Conservation (phyloP, 352 stramenopile species). For the Globisporangium canariense region DNA sequence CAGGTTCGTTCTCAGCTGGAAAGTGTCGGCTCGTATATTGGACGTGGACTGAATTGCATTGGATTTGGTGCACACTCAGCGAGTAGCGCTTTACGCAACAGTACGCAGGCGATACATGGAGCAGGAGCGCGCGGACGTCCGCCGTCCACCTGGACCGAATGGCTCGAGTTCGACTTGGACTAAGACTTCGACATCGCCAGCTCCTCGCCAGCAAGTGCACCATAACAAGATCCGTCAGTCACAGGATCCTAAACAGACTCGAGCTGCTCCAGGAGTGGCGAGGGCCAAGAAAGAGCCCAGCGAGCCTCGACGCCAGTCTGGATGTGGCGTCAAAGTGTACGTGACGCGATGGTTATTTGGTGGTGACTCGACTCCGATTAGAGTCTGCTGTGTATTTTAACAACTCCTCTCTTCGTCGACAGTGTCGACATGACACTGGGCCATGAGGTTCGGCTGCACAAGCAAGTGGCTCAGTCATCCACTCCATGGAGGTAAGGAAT, state of each 20-base stretch:
- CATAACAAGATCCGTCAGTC: not conserved
- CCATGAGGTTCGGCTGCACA: constrained; percentile 33
- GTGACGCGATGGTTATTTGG: not conserved
- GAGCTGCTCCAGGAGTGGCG: not conserved
- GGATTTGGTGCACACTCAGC: constrained; percentile 19
- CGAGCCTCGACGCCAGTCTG: not conserved
- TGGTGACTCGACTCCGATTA: not conserved
- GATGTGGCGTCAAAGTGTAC: constrained; percentile 23
- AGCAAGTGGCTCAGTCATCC: constrained; percentile 29
- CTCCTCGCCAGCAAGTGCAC: not conserved
- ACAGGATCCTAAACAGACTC: not conserved
- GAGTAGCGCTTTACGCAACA: constrained; percentile 40
- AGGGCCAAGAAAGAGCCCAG: not conserved
- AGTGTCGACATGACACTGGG: constrained; percentile 40
- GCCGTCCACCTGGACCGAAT: constrained; percentile 6
- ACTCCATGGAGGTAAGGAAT: constrained; percentile 48
- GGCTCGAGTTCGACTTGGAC: not conserved
- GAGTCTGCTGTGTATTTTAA: not conserved
- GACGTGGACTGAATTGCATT: too few species aligned
- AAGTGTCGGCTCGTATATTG: too few species aligned
- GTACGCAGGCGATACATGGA: constrained; percentile 66
- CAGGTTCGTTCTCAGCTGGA: constrained; percentile 7
- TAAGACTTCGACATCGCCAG: constrained; percentile 2
- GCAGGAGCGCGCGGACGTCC: constrained; percentile 31
- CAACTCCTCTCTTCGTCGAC: constrained; percentile 2